Percentiles rank a stretch among this genome's conserved stretches.
These are phyloP conservation scores for Thielaviopsis ethacetica DNA, from an alignment of 2,329 filamentous ascomycete species.

Conservation along the genomic window DNA sequence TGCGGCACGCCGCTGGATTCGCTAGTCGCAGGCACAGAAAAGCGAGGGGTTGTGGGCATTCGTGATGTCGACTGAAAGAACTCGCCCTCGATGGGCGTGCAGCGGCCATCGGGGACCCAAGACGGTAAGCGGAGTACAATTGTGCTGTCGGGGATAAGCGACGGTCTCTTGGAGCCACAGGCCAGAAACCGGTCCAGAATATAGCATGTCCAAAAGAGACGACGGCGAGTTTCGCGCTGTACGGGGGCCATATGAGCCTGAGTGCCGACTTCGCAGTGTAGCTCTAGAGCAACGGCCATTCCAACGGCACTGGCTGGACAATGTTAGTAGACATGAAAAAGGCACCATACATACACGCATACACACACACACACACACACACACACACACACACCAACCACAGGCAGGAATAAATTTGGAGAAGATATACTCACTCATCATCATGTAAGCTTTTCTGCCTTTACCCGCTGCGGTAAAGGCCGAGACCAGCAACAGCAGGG, in stretches of 20 bases:
- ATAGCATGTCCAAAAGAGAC: slow-evolving; percentile 84
- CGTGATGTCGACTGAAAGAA: slow-evolving; percentile 52
- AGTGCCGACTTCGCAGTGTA: slow-evolving; percentile 61
- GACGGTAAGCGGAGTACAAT: slow-evolving; percentile 61
- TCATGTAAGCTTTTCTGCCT: slow-evolving; percentile 77
- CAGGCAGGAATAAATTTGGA: not conserved
- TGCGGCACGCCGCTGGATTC: no score
- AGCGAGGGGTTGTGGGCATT: slow-evolving; percentile 47
- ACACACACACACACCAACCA: no score
- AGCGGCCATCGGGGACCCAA: slow-evolving; percentile 47
- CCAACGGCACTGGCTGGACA: slow-evolving; percentile 52
- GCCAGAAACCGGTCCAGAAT: slow-evolving; percentile 71
- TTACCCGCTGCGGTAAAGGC: slow-evolving; percentile 63
- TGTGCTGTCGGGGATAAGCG: slow-evolving; percentile 61
- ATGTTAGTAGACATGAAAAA: slow-evolving; percentile 20
- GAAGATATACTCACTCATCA: slow-evolving; percentile 44
- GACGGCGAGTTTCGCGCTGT: slow-evolving; percentile 60
- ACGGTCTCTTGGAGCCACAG: slow-evolving; percentile 66
- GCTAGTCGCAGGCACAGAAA: no score
- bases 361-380: no score
- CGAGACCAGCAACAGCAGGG: slow-evolving; percentile 57
- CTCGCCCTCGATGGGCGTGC: slow-evolving; percentile 55
- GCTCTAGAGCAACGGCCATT: slow-evolving; percentile 68
- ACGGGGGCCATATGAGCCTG: slow-evolving; percentile 17
- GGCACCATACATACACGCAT: no score